Conservation (phyloP, 1,284 basidiomycete genomes). For the Wallemia hederae region DNA sequence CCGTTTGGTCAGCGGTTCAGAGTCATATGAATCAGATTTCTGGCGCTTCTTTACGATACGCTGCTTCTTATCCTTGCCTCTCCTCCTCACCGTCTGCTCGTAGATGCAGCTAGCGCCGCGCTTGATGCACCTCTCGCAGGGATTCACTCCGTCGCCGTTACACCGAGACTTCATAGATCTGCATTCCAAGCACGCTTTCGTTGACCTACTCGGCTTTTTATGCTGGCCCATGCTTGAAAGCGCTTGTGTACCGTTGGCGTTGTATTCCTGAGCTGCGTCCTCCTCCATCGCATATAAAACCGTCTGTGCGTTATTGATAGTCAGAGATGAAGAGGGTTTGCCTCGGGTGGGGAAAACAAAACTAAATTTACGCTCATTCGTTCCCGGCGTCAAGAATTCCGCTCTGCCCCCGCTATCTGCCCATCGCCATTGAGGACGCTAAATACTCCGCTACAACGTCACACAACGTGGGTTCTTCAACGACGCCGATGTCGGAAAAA, state of each 20-base stretch:
- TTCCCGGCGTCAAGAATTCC: too few relatives aligned
- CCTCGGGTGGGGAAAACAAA: too few relatives aligned
- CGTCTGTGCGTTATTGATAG: too few relatives aligned
- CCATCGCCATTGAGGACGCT: too few relatives aligned
- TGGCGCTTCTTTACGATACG: neutral
- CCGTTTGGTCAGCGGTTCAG: neutral
- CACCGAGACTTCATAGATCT: neutral
- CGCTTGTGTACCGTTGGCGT: too few relatives aligned
- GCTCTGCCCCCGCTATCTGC: too few relatives aligned
- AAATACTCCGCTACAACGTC: too few relatives aligned
- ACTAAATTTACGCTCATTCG: too few relatives aligned
- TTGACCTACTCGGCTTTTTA: neutral
- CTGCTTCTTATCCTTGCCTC: neutral
- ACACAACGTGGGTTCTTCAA: too few relatives aligned
- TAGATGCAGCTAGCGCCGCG: neutral
- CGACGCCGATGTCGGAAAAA: too few relatives aligned
- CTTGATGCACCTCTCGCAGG: neutral
- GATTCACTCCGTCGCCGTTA: neutral
- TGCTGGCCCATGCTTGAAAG: neutral
- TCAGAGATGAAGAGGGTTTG: too few relatives aligned
- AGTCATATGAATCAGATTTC: neutral
- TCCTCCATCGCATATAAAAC: neutral
- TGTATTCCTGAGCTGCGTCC: too few relatives aligned
- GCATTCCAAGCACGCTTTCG: neutral
- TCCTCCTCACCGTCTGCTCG: neutral